Evolutionary conservation across 192 early-diverging fungal species (phyloP).

Genomic region (Linnemannia schmuckeri): DNA sequence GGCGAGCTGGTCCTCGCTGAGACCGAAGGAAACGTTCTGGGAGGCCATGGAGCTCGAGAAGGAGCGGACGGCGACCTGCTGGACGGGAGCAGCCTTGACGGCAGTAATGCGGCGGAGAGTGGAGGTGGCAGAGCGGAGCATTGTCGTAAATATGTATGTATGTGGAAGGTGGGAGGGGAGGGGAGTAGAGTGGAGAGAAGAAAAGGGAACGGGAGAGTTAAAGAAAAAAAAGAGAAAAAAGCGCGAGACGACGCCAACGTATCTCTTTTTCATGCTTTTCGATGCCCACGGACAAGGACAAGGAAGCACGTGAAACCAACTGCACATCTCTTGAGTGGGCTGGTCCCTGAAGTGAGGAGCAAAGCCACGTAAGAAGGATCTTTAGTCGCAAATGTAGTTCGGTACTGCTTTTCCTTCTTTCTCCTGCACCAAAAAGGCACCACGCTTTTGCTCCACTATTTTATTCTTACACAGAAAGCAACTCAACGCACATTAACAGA

Average conservation of each 20-base stretch:
- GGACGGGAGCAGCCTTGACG: constrained; percentile 27
- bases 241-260: neutral
- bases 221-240: constrained; percentile 8
- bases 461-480: neutral
- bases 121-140: constrained; percentile 49
- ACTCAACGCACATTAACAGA: neutral
- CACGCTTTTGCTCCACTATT: neutral
- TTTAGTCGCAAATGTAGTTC: neutral
- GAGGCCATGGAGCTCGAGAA: constrained; percentile 46
- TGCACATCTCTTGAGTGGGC: neutral
- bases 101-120: constrained; percentile 36
- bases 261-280: neutral
- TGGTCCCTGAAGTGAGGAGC: neutral
- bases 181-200: neutral
- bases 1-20: constrained; percentile 86
- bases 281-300: neutral
- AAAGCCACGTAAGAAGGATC: neutral
- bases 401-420: neutral
- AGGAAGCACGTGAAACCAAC: neutral
- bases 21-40: constrained; percentile 69
- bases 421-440: neutral
- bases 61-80: constrained; percentile 43
- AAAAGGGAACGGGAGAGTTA: neutral
- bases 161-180: neutral
- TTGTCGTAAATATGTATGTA: constrained; percentile 7